Base-by-base conservation (phyloP, 805 yeast species). In the Yamadazyma insecticola region DNA sequence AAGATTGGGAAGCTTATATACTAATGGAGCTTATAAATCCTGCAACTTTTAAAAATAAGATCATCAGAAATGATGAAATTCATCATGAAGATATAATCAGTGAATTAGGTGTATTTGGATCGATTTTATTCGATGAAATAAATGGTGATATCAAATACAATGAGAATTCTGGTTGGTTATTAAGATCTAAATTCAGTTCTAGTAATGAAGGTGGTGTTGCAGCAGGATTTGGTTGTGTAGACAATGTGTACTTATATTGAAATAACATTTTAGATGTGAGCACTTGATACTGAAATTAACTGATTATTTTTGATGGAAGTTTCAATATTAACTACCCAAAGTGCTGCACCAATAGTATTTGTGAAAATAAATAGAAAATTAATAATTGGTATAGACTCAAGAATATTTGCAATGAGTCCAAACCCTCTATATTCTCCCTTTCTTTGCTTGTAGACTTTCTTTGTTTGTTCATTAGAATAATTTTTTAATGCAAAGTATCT, bases 151-250 rank as follows among this genome's bases (percentile, higher is more conserved):
- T 82, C 8, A 47, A 74, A 22, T 51, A 62, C 33, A 92, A 92
- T 54, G 74, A 75, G 24, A 73, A 73, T 40, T 76, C 88, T 2
- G 97, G 97, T 5, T 86, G 85, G 76, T 67, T 92, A 42, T 63
- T 92, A 45, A 77, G 98, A 60, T 83, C 96, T 7, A 92, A 92
- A 56, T 76, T 88, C 35, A 81, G 85, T 42, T 64, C 81, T 3
- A 82, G 95, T 32, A 80, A 92, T 57, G 99, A 92, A 63, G 98
- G 98, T 22, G 99, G 99, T 23, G 97, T 92, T 20, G 97, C 97
- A 14, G 98, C 98, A 11, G 99, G 99, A 1, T 90, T 85, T 59
- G 99, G 97, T 5, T 88, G 97, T 57, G 85, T 92, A 24, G 98
- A 92, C 57, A 83, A 88, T 49, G 69, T 88, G 22, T 75, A 78